Evolutionary conservation across 2,329 filamentous ascomycete genomes (phyloP).

Genomic region (Exophiala phaeomuriformis): DNA sequence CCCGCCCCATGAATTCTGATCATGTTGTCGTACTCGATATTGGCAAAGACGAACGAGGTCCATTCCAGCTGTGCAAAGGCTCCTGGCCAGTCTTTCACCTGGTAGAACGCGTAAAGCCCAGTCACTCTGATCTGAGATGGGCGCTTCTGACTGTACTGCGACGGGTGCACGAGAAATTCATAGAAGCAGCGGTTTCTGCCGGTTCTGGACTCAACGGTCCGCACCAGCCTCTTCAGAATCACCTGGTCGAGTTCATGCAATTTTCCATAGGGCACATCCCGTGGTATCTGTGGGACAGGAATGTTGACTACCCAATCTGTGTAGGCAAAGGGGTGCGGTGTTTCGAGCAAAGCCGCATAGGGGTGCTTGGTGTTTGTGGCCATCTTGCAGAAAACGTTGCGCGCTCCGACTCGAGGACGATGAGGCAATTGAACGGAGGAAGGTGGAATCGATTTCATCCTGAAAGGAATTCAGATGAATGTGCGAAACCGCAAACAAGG

Average conservation of each 20-base stretch:
- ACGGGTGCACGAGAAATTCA: neutral
- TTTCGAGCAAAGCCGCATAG: constrained; percentile 3
- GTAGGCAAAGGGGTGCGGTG: constrained; percentile 7
- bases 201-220: constrained; percentile 4
- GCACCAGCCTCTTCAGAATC: constrained; percentile 3
- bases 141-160: neutral
- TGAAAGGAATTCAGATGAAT: too few relatives aligned
- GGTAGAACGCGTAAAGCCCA: constrained; percentile 13
- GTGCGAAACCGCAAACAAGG: too few relatives aligned
- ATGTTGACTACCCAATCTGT: constrained; percentile 15
- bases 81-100: constrained; percentile 19
- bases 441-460: too few relatives aligned
- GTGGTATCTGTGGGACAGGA: constrained; percentile 3
- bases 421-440: neutral
- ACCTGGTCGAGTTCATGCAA: constrained; percentile 3
- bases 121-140: constrained; percentile 11
- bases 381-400: neutral
- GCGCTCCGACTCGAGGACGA: too few relatives aligned
- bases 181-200: constrained; percentile 10
- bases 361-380: too few relatives aligned
- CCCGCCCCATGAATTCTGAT: neutral
- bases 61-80: constrained; percentile 12
- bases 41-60: constrained; percentile 17
- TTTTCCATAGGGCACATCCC: neutral
- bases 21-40: constrained; percentile 13